Evolutionary conservation across 2,329 filamentous ascomycete genomes (phyloP), one percentile per base, ranked within the genome.

Genomic region (Pseudocercospora cruenta): DNA sequence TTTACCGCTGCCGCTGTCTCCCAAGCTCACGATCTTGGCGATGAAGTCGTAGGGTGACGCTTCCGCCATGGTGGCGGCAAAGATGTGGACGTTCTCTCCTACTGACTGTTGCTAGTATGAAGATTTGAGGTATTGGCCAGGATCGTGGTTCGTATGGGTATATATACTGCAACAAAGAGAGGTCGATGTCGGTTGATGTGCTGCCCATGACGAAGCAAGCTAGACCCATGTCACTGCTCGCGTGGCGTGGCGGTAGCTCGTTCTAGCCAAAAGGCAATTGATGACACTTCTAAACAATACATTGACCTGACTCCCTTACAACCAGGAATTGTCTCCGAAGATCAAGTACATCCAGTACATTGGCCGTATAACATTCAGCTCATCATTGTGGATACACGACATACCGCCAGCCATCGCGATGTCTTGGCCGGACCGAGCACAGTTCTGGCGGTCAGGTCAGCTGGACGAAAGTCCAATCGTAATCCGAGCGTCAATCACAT

Each of bases 21-120:
- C 95, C 76, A 99, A 93, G 83, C 93, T 96, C 77, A 98, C 94
- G 75, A 99, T 92, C 82, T 99, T 99, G 80, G 94, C 94, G 78
- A 98, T 99, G 84, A 96, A 98, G 83, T 98, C 93, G 94, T 94
- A 98, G 80, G 93, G 90, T 28, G 62, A 28, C 31, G 63, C 21
- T 58, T 69, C 64, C 63, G 69, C 69, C 69, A 70, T 70, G 51
- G 21, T 31, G 51, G 43, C 39, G 58, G 57, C 19, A 19, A n/a
- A 21, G 14, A 51, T 19, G 16, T 1, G 4, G 24, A 47, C 1
- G 2, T 36, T 8, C 14, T 8, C 16, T n/a, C 12, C 16, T 10
- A 36, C 24, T 53, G 51, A 24, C 47, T 61, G 12, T 45, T 6
- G 19, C 19, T 39, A 5, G 2, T 5, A 1, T 1, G 16, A 9